phyloP scores from a whole-genome alignment of 75 land plant species.

The Sequoia sempervirens region DNA sequence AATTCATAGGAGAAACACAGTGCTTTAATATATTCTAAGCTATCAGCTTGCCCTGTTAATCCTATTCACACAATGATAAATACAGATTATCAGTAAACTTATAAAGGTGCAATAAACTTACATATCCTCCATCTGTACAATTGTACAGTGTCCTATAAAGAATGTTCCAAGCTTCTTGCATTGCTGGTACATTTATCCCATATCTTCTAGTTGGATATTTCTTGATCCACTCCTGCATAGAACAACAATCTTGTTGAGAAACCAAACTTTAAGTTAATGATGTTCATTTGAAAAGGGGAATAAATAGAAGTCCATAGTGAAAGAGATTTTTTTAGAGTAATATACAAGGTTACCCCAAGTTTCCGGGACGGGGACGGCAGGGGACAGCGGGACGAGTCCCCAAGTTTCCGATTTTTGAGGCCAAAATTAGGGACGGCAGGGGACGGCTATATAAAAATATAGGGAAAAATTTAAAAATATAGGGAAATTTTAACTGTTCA shows the following conservation, averaged over 20 bases:
- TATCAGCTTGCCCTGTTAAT: not conserved
- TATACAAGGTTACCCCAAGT: too few relatives aligned
- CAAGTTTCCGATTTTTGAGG: too few relatives aligned
- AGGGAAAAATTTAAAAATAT: too few relatives aligned
- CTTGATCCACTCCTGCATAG: conserved; percentile 52
- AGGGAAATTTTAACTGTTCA: too few relatives aligned
- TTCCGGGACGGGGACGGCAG: too few relatives aligned
- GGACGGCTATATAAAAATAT: too few relatives aligned
- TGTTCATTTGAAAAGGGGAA: not conserved
- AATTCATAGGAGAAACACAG: not conserved
- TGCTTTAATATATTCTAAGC: not conserved
- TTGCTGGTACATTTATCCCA: conserved; percentile 36
- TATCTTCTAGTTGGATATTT: conserved; percentile 54
- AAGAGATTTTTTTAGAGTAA: not conserved
- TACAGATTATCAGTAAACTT: not conserved
- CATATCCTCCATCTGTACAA: conserved; percentile 67
- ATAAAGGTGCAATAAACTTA: conserved; percentile 19
- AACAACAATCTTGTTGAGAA: not conserved
- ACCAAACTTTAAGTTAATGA: not conserved
- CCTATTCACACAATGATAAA: not conserved
- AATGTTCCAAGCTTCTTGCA: conserved; percentile 63
- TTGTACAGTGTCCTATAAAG: conserved; percentile 63
- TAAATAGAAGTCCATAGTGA: not conserved
- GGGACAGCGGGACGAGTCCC: too few relatives aligned
- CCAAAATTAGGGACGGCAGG: too few relatives aligned